These are phyloP conservation scores for Spatholobus suberectus DNA, from an alignment of 306 rosid genomes.

Conservation along the genomic window DNA sequence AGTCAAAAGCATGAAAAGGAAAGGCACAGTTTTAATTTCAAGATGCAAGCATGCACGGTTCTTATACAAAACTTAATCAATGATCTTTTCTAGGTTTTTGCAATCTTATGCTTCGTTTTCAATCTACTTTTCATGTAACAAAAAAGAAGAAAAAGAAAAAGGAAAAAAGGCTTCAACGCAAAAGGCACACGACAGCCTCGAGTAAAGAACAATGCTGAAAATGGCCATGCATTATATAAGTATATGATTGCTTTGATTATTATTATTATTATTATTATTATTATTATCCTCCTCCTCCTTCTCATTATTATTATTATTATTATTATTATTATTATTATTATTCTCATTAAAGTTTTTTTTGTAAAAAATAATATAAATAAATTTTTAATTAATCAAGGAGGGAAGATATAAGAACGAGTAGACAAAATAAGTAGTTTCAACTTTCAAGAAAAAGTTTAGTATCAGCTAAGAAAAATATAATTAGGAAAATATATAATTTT, in stretches of 20 bases:
- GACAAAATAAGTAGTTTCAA: no score
- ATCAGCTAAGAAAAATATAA: no score
- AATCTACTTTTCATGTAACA: background rate
- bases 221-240: background rate
- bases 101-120: conserved; percentile 21
- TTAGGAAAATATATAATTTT: no score
- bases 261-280: background rate
- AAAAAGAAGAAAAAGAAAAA: background rate
- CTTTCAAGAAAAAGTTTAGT: no score
- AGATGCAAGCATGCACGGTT: background rate
- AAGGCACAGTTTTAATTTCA: background rate
- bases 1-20: background rate
- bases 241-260: background rate
- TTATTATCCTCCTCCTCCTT: no score
- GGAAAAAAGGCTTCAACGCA: background rate
- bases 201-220: conserved; percentile 9
- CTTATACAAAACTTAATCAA: background rate
- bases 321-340: no score
- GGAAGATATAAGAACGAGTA: background rate
- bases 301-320: no score
- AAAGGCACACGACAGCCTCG: conserved; percentile 12
- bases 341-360: background rate
- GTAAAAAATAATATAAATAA: background rate
- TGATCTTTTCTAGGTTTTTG: background rate
- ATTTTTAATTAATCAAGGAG: background rate